Percentiles rank a stretch among this genome's conserved stretches.
Evolutionary conservation across 192 early-diverging fungal genomes (phyloP).

Genomic region (Umbelopsis sp.): DNA sequence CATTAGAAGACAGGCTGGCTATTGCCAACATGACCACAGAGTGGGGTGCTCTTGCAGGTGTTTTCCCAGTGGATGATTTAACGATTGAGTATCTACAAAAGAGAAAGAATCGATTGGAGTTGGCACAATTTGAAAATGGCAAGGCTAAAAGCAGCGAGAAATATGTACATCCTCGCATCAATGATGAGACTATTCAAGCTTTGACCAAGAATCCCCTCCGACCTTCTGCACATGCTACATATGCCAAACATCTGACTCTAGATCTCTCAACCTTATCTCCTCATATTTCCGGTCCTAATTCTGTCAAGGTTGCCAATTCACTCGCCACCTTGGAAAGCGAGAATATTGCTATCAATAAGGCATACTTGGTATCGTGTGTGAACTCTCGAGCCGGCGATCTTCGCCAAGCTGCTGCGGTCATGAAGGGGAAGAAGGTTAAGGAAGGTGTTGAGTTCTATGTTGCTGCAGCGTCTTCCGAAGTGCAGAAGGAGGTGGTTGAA

Average conservation of each 20-base stretch:
- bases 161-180: slow-evolving; percentile 62
- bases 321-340: slow-evolving; percentile 73
- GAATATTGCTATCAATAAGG: slow-evolving; percentile 89
- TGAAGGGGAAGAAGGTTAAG: slow-evolving; percentile 72
- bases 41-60: slow-evolving; percentile 97
- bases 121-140: slow-evolving; percentile 55
- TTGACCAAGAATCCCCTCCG: slow-evolving; percentile 46
- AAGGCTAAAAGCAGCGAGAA: slow-evolving; percentile 48
- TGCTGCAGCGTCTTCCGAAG: slow-evolving; percentile 91
- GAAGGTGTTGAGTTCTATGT: slow-evolving; percentile 92
- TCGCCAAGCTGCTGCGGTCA: slow-evolving; percentile 82
- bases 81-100: slow-evolving; percentile 75
- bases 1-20: slow-evolving; percentile 90
- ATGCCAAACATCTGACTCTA: slow-evolving; percentile 84
- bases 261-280: slow-evolving; percentile 89
- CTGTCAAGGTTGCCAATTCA: slow-evolving; percentile 90
- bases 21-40: slow-evolving; percentile 99
- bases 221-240: slow-evolving; percentile 65
- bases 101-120: slow-evolving; percentile 57
- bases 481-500: slow-evolving; percentile 83
- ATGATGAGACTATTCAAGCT: slow-evolving; percentile 47
- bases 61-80: slow-evolving; percentile 90
- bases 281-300: slow-evolving; percentile 92
- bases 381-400: slow-evolving; percentile 94
- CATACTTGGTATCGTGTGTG: slow-evolving; percentile 94